These are phyloP conservation scores for Rutstroemia sp. DNA, from an alignment of 2,329 filamentous ascomycete genomes.

Conservation along the genomic window DNA sequence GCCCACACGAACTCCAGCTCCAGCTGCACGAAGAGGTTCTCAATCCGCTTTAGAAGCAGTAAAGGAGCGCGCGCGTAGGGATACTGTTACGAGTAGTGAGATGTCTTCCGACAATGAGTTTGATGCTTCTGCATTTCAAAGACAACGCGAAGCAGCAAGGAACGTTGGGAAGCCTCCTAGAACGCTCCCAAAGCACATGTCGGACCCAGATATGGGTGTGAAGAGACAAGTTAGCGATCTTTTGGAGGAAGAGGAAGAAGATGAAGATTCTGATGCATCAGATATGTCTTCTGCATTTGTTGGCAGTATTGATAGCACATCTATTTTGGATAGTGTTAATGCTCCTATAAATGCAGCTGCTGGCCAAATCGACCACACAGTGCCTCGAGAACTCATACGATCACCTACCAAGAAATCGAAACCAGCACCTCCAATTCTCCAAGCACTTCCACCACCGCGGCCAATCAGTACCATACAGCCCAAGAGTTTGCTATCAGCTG, in stretches of 20 bases:
- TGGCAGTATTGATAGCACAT: constrained; percentile 62
- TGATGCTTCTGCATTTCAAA: constrained; percentile 58
- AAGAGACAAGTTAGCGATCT: constrained; percentile 34
- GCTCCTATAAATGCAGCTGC: constrained; percentile 48
- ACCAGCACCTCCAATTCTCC: constrained; percentile 48
- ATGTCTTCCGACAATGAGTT: constrained; percentile 78
- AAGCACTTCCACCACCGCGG: constrained; percentile 62
- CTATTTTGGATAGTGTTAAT: constrained; percentile 57
- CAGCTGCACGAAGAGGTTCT: constrained; percentile 54
- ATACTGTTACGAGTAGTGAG: constrained; percentile 76
- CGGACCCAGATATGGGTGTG: constrained; percentile 36
- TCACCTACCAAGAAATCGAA: constrained; percentile 59
- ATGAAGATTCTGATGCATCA: constrained; percentile 53
- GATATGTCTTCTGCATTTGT: constrained; percentile 59
- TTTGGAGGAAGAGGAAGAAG: constrained; percentile 40
- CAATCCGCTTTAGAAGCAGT: constrained; percentile 63
- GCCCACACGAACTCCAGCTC: constrained; percentile 43
- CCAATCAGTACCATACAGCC: constrained; percentile 62
- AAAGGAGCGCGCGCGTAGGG: constrained; percentile 61
- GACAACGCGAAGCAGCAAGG: constrained; percentile 52
- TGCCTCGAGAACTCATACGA: constrained; percentile 51
- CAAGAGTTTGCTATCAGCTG: constrained; percentile 63
- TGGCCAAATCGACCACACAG: constrained; percentile 54
- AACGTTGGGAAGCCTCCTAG: constrained; percentile 48
- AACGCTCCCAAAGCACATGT: constrained; percentile 45